Base-by-base conservation (phyloP, 495 filamentous ascomycete species). In the Cryomyces minteri region DNA sequence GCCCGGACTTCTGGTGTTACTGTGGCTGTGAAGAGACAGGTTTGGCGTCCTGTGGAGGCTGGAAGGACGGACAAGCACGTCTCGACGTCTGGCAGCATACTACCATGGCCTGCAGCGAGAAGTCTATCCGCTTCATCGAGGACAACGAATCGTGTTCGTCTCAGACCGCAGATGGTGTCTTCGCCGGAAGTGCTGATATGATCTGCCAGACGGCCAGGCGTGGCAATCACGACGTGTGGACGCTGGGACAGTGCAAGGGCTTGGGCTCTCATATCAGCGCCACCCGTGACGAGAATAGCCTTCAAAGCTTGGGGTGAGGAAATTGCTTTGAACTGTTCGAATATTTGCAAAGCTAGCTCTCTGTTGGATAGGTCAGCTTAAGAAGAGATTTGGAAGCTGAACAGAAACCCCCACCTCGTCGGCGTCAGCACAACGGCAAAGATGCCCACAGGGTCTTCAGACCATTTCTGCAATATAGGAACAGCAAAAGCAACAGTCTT, bases 401-500 rank as follows among this genome's bases (percentile, higher is more conserved):
- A 41, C 29, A 25, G 11, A 38, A 38, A 29, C 32, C 7, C 58
- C 47, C 67, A 81, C 80, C 79, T 72, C 31, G 88, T 96, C 3
- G 88, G 87, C 0, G 90, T 98, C 49, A 98, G 64, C 12, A 98
- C 71, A 6, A 98, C 59, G 9, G 80, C 90, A 62, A 79, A 98
- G 54, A 95, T 85, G 33, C 85, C 92, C 48, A 80, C 73, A 6
- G 90, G 90, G 68, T 98, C 88, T 59, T 81, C 70, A 4, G 90
- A 77, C 90, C 88, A 96, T 62, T 77, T 77, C 57, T 95, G 88
- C 43, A 96, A 65, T 41, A 98, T 90, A 11, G 90, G 90, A 6
- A 83, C 84, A 9, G 88, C 79, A 63, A 98, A 98, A 32, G 90
- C 88, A 38, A 94, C 77, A n/a, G 90, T 98, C 67, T 98, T 98